Evolutionary conservation across 2,329 filamentous ascomycete species (phyloP), one percentile per base, ranked within the genome.

Genomic region (Xylaria sp.): DNA sequence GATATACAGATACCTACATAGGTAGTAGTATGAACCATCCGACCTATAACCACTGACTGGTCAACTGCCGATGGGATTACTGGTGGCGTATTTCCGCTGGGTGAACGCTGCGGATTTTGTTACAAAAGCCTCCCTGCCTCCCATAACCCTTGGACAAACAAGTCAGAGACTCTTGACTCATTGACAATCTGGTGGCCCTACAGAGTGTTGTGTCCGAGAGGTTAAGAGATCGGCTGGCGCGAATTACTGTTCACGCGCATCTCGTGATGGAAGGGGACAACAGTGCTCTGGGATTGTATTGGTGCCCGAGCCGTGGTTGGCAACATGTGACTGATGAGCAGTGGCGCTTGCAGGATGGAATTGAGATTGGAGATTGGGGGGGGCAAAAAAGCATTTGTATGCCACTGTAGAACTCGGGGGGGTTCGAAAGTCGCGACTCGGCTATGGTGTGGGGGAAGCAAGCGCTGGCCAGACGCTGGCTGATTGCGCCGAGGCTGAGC

Each of bases 401-500:
- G 31, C 53, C 28, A 46, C n/a, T 40, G 53, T 26, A 38, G 31
- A 9, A 31, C 36, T 60, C 7, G 33, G 33, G 33, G 31, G 66
- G 59, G 59, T 59, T 57, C 38, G 44, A 54, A 65, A 59, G 59
- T 31, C 31, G 48, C 38, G 33, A 42, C 67, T 59, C 51, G 66
- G 63, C 58, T 70, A 59, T 48, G 51, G 56, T 71, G 61, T 70
- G 69, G 66, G 66, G 63, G 69, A n/a, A 40, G 38, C 38, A 40
- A 40, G 38, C 38, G 38, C 38, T 51, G 38, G 61, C 56, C 33
- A 33, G 33, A 33, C 33, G 33, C 33, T 66, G 65, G 70, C 49
- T 65, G 57, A 51, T 61, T 42, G 67, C 65, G 44, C 67, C 65
- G 70, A 71, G 70, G 70, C 70, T 71, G 65, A 66, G 70, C 65